Percentiles rank a stretch among this genome's conserved stretches.
Conservation (phyloP, 169 alveolate genomes). For the Pseudocohnilembus persalinus region DNA sequence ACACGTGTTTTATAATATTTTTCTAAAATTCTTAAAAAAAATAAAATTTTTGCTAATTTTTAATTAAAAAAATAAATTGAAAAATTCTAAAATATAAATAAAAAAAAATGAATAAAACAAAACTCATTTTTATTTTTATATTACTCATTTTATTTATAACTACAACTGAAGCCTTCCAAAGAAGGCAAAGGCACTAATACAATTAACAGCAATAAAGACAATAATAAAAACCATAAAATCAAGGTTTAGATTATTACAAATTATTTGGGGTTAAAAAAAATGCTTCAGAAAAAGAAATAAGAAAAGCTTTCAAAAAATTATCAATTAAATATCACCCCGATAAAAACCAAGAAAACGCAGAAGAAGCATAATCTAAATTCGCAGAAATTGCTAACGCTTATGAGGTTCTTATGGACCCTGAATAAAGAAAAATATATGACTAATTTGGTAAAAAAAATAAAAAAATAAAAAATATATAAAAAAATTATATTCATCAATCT, state of each 20-base stretch:
- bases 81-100: too few relatives aligned
- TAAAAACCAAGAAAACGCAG: slow-evolving; percentile 52
- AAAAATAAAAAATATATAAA: slow-evolving; percentile 46
- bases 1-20: too few relatives aligned
- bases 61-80: too few relatives aligned
- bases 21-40: too few relatives aligned
- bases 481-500: slow-evolving; percentile 13
- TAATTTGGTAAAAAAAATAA: slow-evolving; percentile 78
- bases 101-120: too few relatives aligned
- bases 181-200: too few relatives aligned
- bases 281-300: slow-evolving; percentile 65
- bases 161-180: too few relatives aligned
- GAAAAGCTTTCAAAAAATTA: slow-evolving; percentile 64
- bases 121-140: too few relatives aligned
- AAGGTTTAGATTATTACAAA: slow-evolving; percentile 60
- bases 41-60: too few relatives aligned
- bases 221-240: too few relatives aligned
- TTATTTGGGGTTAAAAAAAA: slow-evolving; percentile 58
- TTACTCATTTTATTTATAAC: too few relatives aligned
- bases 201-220: too few relatives aligned
- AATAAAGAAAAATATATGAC: slow-evolving; percentile 72
- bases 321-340: slow-evolving; percentile 68
- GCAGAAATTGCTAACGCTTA: slow-evolving; percentile 68
- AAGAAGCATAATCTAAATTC: slow-evolving; percentile 52
- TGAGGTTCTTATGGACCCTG: slow-evolving; percentile 73